Evolutionary conservation across 768 basidiomycete species (phyloP).

Genomic region (Tubosaeta brunneosetosa): DNA sequence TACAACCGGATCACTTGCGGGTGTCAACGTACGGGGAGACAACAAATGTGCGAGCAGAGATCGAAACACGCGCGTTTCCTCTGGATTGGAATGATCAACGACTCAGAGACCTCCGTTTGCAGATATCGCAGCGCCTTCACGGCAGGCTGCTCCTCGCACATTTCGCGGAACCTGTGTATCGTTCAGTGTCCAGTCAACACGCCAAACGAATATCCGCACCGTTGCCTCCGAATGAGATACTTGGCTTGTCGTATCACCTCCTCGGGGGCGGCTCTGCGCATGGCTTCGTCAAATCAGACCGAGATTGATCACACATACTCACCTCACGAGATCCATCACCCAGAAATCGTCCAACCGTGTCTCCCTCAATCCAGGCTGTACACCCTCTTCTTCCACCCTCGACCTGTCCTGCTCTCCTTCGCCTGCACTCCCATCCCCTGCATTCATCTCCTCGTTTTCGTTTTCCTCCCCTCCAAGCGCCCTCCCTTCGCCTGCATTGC

Average conservation of each 20-base stretch:
- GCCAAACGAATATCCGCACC: slow-evolving; percentile 40
- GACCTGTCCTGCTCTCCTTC: background rate
- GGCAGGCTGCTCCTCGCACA: slow-evolving; percentile 57
- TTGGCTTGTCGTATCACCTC: slow-evolving; percentile 62
- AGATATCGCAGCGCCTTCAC: slow-evolving; percentile 69
- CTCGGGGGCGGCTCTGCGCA: slow-evolving; percentile 50
- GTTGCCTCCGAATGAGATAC: slow-evolving; percentile 65
- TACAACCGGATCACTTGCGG: background rate
- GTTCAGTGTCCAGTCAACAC: background rate
- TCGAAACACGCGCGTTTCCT: slow-evolving; percentile 61
- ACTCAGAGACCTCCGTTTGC: slow-evolving; percentile 62
- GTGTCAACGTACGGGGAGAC: slow-evolving; percentile 27
- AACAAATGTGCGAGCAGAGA: slow-evolving; percentile 63
- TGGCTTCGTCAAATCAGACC: background rate
- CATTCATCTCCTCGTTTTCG: slow-evolving; percentile 13
- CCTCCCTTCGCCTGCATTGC: slow-evolving; percentile 53
- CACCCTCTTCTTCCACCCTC: slow-evolving; percentile 5
- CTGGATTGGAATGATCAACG: slow-evolving; percentile 61
- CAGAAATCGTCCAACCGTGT: slow-evolving; percentile 72
- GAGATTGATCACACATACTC: background rate
- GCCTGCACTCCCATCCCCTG: background rate
- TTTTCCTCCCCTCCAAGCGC: slow-evolving; percentile 19
- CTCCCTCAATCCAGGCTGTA: slow-evolving; percentile 27
- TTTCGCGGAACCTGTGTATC: slow-evolving; percentile 66
- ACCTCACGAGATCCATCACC: slow-evolving; percentile 41